Evolutionary conservation across 805 yeast genomes (phyloP).

Genomic region (Teunomyces gatunensis): DNA sequence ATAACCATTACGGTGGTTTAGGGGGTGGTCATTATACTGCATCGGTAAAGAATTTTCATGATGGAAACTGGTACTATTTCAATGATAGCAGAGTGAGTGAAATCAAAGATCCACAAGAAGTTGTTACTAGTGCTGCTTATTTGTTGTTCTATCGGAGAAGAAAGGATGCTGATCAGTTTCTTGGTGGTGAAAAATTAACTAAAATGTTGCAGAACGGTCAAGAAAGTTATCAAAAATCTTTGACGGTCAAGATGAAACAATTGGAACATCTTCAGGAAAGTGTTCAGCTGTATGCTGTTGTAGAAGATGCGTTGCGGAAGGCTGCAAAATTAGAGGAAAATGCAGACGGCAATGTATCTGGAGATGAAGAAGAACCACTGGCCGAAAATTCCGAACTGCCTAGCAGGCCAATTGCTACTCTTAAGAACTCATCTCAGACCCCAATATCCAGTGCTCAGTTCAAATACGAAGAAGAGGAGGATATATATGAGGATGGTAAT

Average conservation of each 20-base stretch:
- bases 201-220: slow-evolving; percentile 43
- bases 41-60: slow-evolving; percentile 74
- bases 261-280: slow-evolving; percentile 16
- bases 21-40: slow-evolving; percentile 99
- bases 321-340: not conserved
- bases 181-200: slow-evolving; percentile 50
- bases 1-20: slow-evolving; percentile 91
- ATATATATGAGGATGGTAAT: slow-evolving; percentile 11
- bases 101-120: slow-evolving; percentile 53
- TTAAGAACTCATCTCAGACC: not conserved
- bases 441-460: slow-evolving; percentile 10
- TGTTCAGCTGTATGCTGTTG: slow-evolving; percentile 8
- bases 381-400: not conserved
- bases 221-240: slow-evolving; percentile 14
- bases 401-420: slow-evolving; percentile 6
- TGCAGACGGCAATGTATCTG: not conserved
- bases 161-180: slow-evolving; percentile 20
- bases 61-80: slow-evolving; percentile 81
- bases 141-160: slow-evolving; percentile 75
- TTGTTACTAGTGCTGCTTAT: slow-evolving; percentile 80
- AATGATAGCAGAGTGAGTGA: slow-evolving; percentile 78
- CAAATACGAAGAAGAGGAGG: slow-evolving; percentile 10
- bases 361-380: slow-evolving; percentile 7
- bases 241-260: slow-evolving; percentile 11
- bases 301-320: slow-evolving; percentile 6